Evolutionary conservation across 148 eudicot genomes (phyloP).

Genomic region (Vaccinium myrtillus): DNA sequence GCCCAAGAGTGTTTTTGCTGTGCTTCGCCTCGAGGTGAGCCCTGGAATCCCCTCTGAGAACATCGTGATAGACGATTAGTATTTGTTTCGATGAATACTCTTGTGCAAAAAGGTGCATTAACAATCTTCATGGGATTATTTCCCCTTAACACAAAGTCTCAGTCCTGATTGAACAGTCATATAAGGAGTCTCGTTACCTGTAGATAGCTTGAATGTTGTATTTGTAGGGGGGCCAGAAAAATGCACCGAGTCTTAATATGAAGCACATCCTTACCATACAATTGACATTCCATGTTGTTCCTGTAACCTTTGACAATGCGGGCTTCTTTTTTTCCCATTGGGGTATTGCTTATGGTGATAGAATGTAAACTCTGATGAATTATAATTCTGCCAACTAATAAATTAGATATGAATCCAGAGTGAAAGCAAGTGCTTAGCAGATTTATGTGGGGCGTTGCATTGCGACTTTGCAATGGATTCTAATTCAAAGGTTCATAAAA

Average conservation of each 20-base stretch:
- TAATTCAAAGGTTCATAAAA: conserved; percentile 41
- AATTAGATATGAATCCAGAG: conserved; percentile 38
- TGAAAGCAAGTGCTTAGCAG: conserved; percentile 83
- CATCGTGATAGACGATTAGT: not conserved
- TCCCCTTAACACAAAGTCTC: not conserved
- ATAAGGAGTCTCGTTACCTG: not conserved
- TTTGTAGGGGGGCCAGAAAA: not conserved
- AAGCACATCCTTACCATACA: not conserved
- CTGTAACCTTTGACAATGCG: not conserved
- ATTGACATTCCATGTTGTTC: not conserved
- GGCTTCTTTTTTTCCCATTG: not conserved
- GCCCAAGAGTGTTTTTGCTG: no score
- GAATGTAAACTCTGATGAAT: not conserved
- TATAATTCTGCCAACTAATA: not conserved
- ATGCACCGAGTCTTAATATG: not conserved
- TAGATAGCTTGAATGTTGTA: not conserved
- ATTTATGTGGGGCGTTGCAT: conserved; percentile 88
- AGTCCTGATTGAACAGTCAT: not conserved
- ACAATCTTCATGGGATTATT: not conserved
- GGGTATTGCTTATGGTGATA: not conserved
- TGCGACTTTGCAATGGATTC: conserved; percentile 63
- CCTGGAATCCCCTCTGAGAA: no score
- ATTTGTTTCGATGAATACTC: not conserved
- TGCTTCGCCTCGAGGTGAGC: no score
- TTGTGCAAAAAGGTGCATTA: not conserved